Evolutionary conservation across 805 yeast genomes (phyloP).

Genomic region (Metschnikowia cerradonensis): DNA sequence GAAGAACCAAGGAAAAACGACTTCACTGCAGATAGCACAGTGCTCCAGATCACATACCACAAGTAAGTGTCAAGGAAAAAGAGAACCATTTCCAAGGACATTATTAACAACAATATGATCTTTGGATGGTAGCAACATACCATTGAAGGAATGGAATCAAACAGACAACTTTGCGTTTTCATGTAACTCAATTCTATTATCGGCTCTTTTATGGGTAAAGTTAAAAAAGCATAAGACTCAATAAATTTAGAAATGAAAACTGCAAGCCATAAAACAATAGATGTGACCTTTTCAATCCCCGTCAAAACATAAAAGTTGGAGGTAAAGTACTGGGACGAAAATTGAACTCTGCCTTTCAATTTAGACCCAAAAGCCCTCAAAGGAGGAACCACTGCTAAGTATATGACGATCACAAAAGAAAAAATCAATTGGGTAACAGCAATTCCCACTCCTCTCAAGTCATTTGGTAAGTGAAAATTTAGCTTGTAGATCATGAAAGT

Average conservation of each 20-base stretch:
- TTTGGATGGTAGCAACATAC: slow-evolving; percentile 57
- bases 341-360: slow-evolving; percentile 33
- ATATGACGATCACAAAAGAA: slow-evolving; percentile 50
- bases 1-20: slow-evolving; percentile 75
- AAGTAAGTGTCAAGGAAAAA: slow-evolving; percentile 79
- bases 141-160: slow-evolving; percentile 46
- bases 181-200: slow-evolving; percentile 61
- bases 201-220: slow-evolving; percentile 79
- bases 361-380: slow-evolving; percentile 45
- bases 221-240: slow-evolving; percentile 92
- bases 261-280: slow-evolving; percentile 65
- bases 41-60: slow-evolving; percentile 83
- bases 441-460: slow-evolving; percentile 36
- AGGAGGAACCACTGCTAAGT: slow-evolving; percentile 61
- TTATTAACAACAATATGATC: slow-evolving; percentile 50
- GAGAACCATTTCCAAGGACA: slow-evolving; percentile 59
- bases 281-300: slow-evolving; percentile 55
- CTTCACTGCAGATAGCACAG: slow-evolving; percentile 65
- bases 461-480: slow-evolving; percentile 19
- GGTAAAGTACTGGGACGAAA: slow-evolving; percentile 43
- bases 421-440: slow-evolving; percentile 54
- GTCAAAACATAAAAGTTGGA: slow-evolving; percentile 50
- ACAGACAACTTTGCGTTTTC: slow-evolving; percentile 59
- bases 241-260: slow-evolving; percentile 64
- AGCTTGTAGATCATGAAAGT: slow-evolving; percentile 43